A percentile compares a stretch with the other conserved stretches of the same genome.
Conservation (phyloP, 352 stramenopile species). For the Globisporangium perplexum region DNA sequence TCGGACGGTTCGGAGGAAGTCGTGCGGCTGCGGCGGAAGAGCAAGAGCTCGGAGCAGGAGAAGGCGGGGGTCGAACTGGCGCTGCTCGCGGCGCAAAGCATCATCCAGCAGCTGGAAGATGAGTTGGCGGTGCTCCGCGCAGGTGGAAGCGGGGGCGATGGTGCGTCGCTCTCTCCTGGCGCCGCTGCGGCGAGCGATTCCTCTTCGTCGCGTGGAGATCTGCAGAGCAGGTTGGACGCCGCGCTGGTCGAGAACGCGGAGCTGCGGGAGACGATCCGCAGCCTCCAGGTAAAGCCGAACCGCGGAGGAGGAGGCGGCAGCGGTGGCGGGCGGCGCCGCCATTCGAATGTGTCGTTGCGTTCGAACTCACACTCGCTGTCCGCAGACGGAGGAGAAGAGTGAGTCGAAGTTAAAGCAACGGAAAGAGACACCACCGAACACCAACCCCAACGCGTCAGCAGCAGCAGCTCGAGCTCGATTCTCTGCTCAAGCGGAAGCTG, state of each 20-base stretch:
- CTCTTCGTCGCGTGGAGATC: constrained; percentile 14
- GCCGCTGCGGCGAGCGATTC: neutral
- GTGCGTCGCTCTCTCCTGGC: neutral
- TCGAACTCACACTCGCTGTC: constrained; percentile 16
- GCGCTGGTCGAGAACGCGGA: constrained; percentile 54
- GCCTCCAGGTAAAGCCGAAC: constrained; percentile 54
- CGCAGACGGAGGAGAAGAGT: constrained; percentile 14
- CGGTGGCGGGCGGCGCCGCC: constrained; percentile 12
- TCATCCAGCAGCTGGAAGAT: constrained; percentile 38
- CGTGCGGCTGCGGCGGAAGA: constrained; percentile 9
- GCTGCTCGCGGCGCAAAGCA: constrained; percentile 23
- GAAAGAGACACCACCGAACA: constrained; percentile 15
- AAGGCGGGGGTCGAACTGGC: constrained; percentile 24
- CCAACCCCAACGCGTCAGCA: neutral
- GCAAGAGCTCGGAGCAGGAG: constrained; percentile 21
- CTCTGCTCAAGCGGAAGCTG: neutral
- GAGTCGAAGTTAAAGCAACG: neutral
- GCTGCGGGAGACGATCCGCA: constrained; percentile 52
- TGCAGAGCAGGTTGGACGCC: constrained; percentile 43
- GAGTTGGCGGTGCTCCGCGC: constrained; percentile 15
- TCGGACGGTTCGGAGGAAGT: constrained; percentile 9
- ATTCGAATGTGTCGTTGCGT: constrained; percentile 27
- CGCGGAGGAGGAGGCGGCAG: constrained; percentile 10
- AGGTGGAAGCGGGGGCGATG: neutral
- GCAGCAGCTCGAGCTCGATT: neutral